Evolutionary conservation across 139 green algal genomes (phyloP), one percentile per base, ranked within the genome.

Genomic region (Chlamydomonas eustigma): DNA sequence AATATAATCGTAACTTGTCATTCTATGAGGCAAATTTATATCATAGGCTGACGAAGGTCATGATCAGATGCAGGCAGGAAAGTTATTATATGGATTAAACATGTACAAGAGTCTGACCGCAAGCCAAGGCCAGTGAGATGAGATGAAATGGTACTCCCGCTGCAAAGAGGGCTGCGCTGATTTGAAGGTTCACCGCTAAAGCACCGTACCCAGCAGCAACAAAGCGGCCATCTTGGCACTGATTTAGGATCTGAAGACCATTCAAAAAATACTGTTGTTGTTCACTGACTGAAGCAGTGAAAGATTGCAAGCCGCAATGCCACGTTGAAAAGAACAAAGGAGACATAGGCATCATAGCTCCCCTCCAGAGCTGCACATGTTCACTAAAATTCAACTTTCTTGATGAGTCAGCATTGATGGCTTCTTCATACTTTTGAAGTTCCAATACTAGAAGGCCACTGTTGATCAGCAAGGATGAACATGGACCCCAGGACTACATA

Each of bases 241-340:
- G 52, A 5, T 68, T 22, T 6, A 35, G 6, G 4, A 31, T 28
- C 52, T 68, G 52, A 22, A 68, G 18, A 18, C 44, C 12, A 28
- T 58, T 58, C 44, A 58, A 18, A 58, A 58, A 58, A 58, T 58
- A 58, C 44, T 58, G 44, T 18, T n/a, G n/a, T n/a, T n/a, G n/a
- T n/a, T n/a, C n/a, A n/a, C n/a, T n/a, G n/a, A n/a, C n/a, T 58
- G 44, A 28, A 58, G 12, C 44, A 58, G 44, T 58, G 44, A 22
- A 22, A 22, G 12, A 58, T 58, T 12, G 22, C 44, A 58, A 58
- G 12, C 12, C 12, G 44, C 12, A 58, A 58, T 28, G 12, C 12
- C 44, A 28, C 44, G 22, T 12, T 58, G 12, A 58, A 12, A 58
- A 58, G 44, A 22, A 58, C 12, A 58, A 22, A 22, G 44, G 44